Percentiles rank a stretch among this genome's conserved stretches.
phyloP scores from a whole-genome alignment of 768 basidiomycete genomes.

The Russula ochroleuca region DNA sequence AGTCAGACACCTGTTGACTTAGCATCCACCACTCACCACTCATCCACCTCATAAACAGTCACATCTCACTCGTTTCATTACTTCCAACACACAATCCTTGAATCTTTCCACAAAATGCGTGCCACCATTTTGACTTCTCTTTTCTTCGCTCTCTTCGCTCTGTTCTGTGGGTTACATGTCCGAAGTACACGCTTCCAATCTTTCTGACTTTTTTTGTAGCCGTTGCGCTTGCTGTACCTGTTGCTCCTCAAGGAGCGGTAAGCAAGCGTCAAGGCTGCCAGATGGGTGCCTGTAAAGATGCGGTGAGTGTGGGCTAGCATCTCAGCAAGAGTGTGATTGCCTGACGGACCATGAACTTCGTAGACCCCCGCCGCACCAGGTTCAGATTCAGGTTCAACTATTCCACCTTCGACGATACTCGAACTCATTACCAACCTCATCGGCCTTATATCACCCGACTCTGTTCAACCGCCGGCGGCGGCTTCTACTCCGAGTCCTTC shows the following conservation, averaged over 20 bases:
- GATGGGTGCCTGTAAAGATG: no score
- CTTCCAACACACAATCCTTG: neutral
- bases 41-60: no score
- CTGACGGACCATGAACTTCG: neutral
- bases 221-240: neutral
- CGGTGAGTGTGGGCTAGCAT: neutral
- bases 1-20: neutral
- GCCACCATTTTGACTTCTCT: neutral
- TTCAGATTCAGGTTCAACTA: no score
- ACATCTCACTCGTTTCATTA: neutral
- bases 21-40: no score
- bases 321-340: neutral
- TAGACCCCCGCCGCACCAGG: neutral
- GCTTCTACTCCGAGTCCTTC: no score
- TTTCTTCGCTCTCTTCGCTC: neutral
- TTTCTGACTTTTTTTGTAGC: neutral
- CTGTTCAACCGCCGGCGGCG: no score
- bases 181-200: neutral
- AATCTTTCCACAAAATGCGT: constrained; percentile 2
- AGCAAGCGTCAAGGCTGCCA: neutral
- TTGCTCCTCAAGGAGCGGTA: neutral
- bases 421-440: neutral
- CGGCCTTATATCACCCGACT: no score
- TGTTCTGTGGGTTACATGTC: neutral
- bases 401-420: neutral